A percentile compares a stretch with the other conserved stretches of the same genome.
phyloP scores from a whole-genome alignment of 2,329 filamentous ascomycete genomes.

The Penicillium sp. region DNA sequence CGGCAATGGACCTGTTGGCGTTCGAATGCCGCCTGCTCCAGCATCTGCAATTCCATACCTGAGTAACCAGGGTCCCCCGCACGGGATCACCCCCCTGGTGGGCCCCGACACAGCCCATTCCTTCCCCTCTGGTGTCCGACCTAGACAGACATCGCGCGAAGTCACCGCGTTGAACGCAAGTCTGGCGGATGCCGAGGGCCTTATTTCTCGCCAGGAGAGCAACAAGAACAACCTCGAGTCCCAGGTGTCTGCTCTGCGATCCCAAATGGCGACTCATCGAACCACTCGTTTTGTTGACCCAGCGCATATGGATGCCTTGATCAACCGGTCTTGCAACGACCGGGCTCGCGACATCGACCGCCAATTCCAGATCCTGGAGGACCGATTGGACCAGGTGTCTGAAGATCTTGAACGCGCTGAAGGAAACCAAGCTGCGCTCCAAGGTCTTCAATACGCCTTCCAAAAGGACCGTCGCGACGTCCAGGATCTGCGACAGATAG shows the following conservation, averaged over 20 bases:
- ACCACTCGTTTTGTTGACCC: background rate
- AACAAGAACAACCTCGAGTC: fast-evolving
- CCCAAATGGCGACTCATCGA: fast-evolving
- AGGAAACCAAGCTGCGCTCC: background rate
- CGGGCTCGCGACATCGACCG: background rate
- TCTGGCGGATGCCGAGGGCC: background rate
- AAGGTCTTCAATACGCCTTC: background rate
- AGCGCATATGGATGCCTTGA: background rate
- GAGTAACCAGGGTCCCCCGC: background rate
- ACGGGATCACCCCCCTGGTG: constrained; percentile 1
- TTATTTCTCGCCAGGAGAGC: background rate
- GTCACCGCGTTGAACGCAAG: background rate
- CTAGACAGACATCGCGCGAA: background rate
- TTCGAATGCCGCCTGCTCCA: background rate
- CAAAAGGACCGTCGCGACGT: background rate
- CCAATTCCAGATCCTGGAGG: background rate
- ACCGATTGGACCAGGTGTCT: background rate
- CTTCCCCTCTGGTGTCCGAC: background rate
- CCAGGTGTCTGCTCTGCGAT: background rate
- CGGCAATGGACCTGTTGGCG: background rate
- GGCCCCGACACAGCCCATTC: constrained; percentile 4
- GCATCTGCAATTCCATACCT: background rate
- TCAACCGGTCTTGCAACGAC: background rate
- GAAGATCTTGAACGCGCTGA: background rate
- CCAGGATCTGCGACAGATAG: background rate